Conservation (phyloP, 1,284 basidiomycete species). For the Volvariella volvacea region DNA sequence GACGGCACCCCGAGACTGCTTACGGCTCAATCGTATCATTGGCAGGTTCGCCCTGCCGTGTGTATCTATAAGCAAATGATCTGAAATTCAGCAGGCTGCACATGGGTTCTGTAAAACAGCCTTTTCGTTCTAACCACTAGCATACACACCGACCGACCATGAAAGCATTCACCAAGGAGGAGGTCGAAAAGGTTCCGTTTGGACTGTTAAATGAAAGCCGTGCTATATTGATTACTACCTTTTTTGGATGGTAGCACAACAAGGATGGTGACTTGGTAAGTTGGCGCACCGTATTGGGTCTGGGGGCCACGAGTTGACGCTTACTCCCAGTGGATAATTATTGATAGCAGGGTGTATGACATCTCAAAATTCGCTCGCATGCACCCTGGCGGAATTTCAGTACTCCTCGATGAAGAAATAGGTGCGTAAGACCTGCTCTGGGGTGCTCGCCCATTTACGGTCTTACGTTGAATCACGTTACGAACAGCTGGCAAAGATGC, state of each 20-base stretch:
- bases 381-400: slow-evolving; percentile 78
- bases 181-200: slow-evolving; percentile 42
- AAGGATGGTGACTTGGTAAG: slow-evolving; percentile 51
- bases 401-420: slow-evolving; percentile 68
- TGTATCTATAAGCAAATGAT: no score
- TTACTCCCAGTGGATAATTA: slow-evolving; percentile 81
- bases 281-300: background rate
- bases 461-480: slow-evolving; percentile 19
- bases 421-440: slow-evolving; percentile 32
- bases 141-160: no score
- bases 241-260: slow-evolving; percentile 50
- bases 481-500: slow-evolving; percentile 67
- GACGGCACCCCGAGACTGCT: no score
- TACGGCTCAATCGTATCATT: no score
- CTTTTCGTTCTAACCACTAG: no score
- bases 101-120: no score
- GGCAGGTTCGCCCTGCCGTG: no score
- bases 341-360: slow-evolving; percentile 82
- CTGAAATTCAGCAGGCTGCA: no score
- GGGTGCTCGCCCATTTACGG: background rate
- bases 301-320: no score
- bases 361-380: slow-evolving; percentile 71
- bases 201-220: no score
- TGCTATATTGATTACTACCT: slow-evolving; percentile 16
- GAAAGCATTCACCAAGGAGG: slow-evolving; percentile 42